A percentile compares a stretch with the other conserved stretches of the same genome.
Conservation (phyloP, 495 filamentous ascomycete species). For the Aspergillus baeticus region DNA sequence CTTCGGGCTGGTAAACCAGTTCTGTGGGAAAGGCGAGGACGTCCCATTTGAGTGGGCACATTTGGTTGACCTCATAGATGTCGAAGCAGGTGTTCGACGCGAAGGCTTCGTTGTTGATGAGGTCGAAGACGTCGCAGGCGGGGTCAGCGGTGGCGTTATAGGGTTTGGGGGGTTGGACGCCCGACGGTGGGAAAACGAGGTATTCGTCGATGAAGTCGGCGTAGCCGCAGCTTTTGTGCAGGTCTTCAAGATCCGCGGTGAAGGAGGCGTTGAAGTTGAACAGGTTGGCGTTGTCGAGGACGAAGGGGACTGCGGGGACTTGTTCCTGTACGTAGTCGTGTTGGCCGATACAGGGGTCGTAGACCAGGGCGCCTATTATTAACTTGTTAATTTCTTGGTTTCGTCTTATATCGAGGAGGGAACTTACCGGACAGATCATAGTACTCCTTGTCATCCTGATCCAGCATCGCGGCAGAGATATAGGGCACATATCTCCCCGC, state of each 20-base stretch:
- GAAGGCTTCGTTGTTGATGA: slow-evolving; percentile 45
- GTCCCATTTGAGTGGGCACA: slow-evolving; percentile 45
- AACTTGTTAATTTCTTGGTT: not conserved
- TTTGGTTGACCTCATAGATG: slow-evolving; percentile 53
- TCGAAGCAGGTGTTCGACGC: slow-evolving; percentile 61
- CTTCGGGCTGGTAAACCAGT: slow-evolving; percentile 37
- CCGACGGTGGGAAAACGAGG: slow-evolving; percentile 53
- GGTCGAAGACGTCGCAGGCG: slow-evolving; percentile 53
- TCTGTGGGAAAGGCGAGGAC: slow-evolving; percentile 47
- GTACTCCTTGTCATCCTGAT: slow-evolving; percentile 47
- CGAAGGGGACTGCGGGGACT: slow-evolving; percentile 45
- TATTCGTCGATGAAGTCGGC: slow-evolving; percentile 54
- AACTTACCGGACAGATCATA: slow-evolving; percentile 34
- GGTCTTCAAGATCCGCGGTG: slow-evolving; percentile 44
- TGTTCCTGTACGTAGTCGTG: slow-evolving; percentile 39
- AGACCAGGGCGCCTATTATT: slow-evolving; percentile 34
- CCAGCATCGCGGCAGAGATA: slow-evolving; percentile 51
- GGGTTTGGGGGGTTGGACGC: slow-evolving; percentile 36
- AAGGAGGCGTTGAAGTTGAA: slow-evolving; percentile 58
- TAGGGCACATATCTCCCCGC: slow-evolving; percentile 56
- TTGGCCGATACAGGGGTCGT: slow-evolving; percentile 44
- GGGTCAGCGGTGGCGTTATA: slow-evolving; percentile 30
- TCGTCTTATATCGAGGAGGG: not conserved
- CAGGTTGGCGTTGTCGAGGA: slow-evolving; percentile 50
- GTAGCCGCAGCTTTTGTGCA: slow-evolving; percentile 57